Conservation (phyloP, 2,329 filamentous ascomycete genomes). For the Fusarium longipes region DNA sequence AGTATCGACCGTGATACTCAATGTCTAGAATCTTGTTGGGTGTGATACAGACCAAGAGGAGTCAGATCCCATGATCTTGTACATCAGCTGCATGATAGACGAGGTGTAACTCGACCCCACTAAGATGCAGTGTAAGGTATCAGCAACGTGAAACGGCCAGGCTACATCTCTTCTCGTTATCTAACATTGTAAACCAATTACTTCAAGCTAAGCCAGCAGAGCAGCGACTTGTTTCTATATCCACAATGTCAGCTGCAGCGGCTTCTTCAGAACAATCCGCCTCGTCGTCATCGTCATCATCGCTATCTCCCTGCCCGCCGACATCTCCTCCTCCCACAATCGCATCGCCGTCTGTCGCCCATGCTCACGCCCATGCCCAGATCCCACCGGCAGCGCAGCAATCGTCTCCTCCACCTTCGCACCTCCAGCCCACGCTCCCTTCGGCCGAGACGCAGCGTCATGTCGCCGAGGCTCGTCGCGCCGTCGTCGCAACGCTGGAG, state of each 20-base stretch:
- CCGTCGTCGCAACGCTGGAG: conserved; percentile 72
- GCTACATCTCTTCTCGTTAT: conserved; percentile 17
- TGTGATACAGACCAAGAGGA: neutral
- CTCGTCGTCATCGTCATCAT: conserved; percentile 34
- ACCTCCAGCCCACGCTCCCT: conserved; percentile 54
- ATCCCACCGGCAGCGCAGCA: conserved; percentile 24
- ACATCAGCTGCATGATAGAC: conserved; percentile 36
- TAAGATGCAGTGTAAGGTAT: conserved; percentile 32
- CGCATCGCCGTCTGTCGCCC: conserved; percentile 40
- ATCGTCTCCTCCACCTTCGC: conserved; percentile 32
- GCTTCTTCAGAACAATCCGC: conserved; percentile 24
- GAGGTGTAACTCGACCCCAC: conserved; percentile 34
- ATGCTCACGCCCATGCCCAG: conserved; percentile 35
- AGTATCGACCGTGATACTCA: neutral
- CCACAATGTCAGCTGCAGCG: conserved; percentile 25
- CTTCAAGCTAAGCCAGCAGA: neutral
- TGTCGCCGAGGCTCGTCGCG: conserved; percentile 67
- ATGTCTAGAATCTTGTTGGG: neutral
- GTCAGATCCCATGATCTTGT: conserved; percentile 34
- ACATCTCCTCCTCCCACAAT: conserved; percentile 44
- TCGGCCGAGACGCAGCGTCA: conserved; percentile 58
- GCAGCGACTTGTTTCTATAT: neutral
- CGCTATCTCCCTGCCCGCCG: conserved; percentile 38
- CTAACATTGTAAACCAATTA: conserved; percentile 5
- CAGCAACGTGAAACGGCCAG: conserved; percentile 25